Base-by-base conservation (phyloP, 192 early-diverging fungal genomes). In the Entomortierella lignicola region DNA sequence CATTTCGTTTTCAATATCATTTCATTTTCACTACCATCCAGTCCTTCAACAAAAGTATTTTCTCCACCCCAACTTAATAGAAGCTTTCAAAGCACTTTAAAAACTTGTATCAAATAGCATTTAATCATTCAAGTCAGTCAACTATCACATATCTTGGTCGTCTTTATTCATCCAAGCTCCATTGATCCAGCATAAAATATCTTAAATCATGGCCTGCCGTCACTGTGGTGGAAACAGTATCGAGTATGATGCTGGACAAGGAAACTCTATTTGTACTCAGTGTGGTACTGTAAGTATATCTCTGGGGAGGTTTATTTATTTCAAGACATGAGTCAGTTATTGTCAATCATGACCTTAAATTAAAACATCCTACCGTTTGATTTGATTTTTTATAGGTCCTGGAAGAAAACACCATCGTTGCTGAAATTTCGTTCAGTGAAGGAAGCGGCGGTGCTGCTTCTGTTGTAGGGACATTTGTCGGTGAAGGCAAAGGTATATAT, bases 401-500 rank as follows among this genome's bases (percentile, higher is more conserved):
- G 55, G 96, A 98, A 83, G 94, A 99, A 72, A 96, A 96, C 81
- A 88, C 88, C 41, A 97, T 99, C 55, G 94, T 99, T 20, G 81
- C 94, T 0, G 97, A 99, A 85, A 91, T 97, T 34, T 89, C 93
- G 8, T 99, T 99, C 82, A 89, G 85, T 29, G 97, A 99, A 82
- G 87, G 88, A 10, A 72, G 93, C 27, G 92, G 89, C 53, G 97
- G 97, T n/a, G 92, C 93, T 8, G 94, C 94, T 2, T 85, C 92
- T n/a, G 81, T 92, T 15, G 89, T 91, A 65, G 93, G 93, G 51
- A 86, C 92, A 21, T 91, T 87, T 81, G 89, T 93, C 21, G 86
- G 87, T 4, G 88, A 86, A 20, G 92, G 90, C 48, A 86, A 89
- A 79, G 86, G 90, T 81, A 77, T 61, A 20, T 37, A 47, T 4